These are phyloP conservation scores for Pleurotus cornucopiae DNA, from an alignment of 768 basidiomycete species.

Conservation along the genomic window DNA sequence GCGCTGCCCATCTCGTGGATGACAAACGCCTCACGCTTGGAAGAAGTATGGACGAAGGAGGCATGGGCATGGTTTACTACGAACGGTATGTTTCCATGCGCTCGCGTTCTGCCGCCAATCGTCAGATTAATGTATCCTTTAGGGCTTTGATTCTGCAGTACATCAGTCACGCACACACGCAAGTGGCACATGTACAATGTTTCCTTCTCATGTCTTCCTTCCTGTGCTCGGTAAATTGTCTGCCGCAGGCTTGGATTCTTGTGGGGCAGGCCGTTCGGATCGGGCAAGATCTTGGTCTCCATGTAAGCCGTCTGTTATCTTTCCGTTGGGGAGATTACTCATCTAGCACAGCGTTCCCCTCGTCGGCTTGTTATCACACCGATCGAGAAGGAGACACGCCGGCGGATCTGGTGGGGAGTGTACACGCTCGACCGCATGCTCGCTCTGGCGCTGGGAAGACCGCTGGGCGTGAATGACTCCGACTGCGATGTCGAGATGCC, in stretches of 20 bases:
- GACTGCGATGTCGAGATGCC: conserved; percentile 91
- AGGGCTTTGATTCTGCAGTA: conserved; percentile 90
- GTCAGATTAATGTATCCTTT: conserved; percentile 13
- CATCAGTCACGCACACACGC: conserved; percentile 84
- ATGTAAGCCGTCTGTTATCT: conserved; percentile 50
- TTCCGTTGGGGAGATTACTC: conserved; percentile 15
- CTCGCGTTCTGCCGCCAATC: conserved; percentile 4
- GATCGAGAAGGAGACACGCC: conserved; percentile 83
- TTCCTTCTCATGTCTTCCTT: conserved; percentile 87
- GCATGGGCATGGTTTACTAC: conserved; percentile 87
- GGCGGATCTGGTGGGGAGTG: conserved; percentile 94
- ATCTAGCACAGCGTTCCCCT: conserved; percentile 65
- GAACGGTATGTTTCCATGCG: conserved; percentile 57
- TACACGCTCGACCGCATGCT: conserved; percentile 91
- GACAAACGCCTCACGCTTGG: conserved; percentile 61
- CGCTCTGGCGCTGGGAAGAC: conserved; percentile 83
- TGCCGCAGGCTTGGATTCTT: conserved; percentile 92
- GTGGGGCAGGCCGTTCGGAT: conserved; percentile 87
- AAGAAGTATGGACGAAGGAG: conserved; percentile 67
- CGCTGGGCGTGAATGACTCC: conserved; percentile 82
- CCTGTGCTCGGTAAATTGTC: conserved; percentile 87
- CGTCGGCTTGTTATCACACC: conserved; percentile 64
- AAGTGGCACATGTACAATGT: conserved; percentile 85
- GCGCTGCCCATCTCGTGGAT: conserved; percentile 73
- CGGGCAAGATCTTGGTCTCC: conserved; percentile 88